phyloP scores from a whole-genome alignment of 148 eudicot genomes.

The Nepenthes gracilis region DNA sequence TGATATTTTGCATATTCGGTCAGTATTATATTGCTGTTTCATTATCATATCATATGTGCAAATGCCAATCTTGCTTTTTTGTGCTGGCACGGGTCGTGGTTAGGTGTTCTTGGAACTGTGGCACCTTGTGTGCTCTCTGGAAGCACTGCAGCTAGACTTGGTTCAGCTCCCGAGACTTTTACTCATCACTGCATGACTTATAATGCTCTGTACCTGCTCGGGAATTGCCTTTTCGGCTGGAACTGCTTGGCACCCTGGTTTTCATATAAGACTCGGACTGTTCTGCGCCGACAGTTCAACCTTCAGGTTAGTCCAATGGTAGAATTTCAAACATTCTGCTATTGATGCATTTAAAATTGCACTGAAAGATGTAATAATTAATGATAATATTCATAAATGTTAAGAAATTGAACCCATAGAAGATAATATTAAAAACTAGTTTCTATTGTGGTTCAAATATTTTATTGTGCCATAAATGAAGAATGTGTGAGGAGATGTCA shows the following conservation, averaged over 20 bases:
- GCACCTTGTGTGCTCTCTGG: slow-evolving; percentile 77
- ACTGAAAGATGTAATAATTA: neutral
- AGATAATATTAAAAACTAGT: too few species aligned
- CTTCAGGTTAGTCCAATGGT: slow-evolving; percentile 39
- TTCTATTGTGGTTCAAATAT: too few species aligned
- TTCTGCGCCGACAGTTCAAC: slow-evolving; percentile 58
- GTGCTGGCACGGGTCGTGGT: neutral
- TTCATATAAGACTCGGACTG: slow-evolving; percentile 56
- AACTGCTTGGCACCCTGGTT: slow-evolving; percentile 61
- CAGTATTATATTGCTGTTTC: too few species aligned
- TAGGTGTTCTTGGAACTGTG: slow-evolving; percentile 66
- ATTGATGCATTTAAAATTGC: neutral
- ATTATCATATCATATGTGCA: neutral
- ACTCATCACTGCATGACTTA: slow-evolving; percentile 63
- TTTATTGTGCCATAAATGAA: too few species aligned
- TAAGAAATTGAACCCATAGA: too few species aligned
- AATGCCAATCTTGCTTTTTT: neutral
- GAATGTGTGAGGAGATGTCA: too few species aligned
- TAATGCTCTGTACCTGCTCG: slow-evolving; percentile 51
- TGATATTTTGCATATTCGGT: too few species aligned
- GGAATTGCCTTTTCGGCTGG: slow-evolving; percentile 42
- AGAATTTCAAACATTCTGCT: neutral
- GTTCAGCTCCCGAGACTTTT: slow-evolving; percentile 44
- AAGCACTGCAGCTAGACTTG: slow-evolving; percentile 64
- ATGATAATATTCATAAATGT: neutral